phyloP scores from a whole-genome alignment of 2,329 filamentous ascomycete genomes.

The Sclerotinia spermophila region DNA sequence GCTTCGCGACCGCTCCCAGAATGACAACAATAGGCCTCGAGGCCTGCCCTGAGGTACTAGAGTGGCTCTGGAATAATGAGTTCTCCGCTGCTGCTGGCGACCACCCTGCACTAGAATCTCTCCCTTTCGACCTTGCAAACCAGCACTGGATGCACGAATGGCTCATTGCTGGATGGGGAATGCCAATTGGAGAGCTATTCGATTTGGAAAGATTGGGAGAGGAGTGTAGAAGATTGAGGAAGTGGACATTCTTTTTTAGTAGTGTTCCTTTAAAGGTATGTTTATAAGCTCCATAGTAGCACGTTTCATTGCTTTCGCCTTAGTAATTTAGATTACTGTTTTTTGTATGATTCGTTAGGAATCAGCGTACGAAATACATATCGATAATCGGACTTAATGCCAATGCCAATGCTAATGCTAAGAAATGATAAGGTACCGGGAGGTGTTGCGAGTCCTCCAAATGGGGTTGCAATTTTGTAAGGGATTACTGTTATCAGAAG shows the following conservation, averaged over 20 bases:
- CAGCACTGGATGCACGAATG: conserved; percentile 39
- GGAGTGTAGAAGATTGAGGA: conserved; percentile 49
- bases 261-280: conserved; percentile 55
- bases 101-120: conserved; percentile 44
- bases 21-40: not conserved
- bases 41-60: not conserved
- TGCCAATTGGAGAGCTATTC: conserved; percentile 50
- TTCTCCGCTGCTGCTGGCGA: conserved; percentile 46
- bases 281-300: not conserved
- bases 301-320: not conserved
- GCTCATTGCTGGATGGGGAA: conserved; percentile 48
- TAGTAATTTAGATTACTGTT: not conserved
- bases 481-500: no score
- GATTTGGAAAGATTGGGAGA: conserved; percentile 44
- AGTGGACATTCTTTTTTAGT: conserved; percentile 60
- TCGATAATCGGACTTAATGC: not conserved
- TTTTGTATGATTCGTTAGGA: not conserved
- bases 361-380: not conserved
- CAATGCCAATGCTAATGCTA: not conserved
- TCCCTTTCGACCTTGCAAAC: conserved; percentile 34
- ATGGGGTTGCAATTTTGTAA: conserved; percentile 35
- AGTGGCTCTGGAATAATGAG: conserved; percentile 38
- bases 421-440: conserved; percentile 26
- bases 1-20: not conserved
- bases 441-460: conserved; percentile 33